A percentile compares a stretch with the other conserved stretches of the same genome.
These are phyloP conservation scores for Pseudocercospora vitis DNA, from an alignment of 2,329 filamentous ascomycete genomes.

Conservation along the genomic window DNA sequence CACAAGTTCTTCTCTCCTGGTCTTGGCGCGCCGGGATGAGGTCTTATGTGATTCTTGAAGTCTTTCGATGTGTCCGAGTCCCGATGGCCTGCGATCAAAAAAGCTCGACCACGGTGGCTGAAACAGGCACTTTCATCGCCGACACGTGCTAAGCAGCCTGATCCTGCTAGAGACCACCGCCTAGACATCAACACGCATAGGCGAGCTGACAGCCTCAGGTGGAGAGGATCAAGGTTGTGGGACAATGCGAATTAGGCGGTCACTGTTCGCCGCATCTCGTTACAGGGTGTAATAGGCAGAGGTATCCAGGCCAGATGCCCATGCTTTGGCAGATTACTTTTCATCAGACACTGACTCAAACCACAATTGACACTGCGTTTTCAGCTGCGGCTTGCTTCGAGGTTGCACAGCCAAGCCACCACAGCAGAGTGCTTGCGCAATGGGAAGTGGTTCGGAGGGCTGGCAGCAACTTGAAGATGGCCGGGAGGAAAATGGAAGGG, in stretches of 20 bases:
- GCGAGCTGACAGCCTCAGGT: background rate
- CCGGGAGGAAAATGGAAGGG: background rate
- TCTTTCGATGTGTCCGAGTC: background rate
- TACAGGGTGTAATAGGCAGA: background rate
- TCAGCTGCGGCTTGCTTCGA: background rate
- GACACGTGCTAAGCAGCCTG: background rate
- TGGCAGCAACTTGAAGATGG: background rate
- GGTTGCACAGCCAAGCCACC: background rate
- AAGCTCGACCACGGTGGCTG: background rate
- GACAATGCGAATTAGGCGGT: background rate
- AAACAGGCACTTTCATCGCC: constrained; percentile 5
- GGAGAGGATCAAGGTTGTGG: background rate
- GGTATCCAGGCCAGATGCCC: background rate
- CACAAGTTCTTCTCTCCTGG: no score
- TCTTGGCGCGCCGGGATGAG: background rate
- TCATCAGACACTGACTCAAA: background rate
- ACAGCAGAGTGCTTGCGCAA: background rate
- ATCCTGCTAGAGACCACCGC: background rate
- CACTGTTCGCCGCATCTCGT: background rate
- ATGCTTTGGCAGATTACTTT: no score
- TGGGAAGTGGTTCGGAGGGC: no score
- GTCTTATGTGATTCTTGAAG: no score
- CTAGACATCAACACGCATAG: background rate
- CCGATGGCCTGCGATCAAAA: background rate
- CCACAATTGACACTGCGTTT: background rate